Base-by-base conservation (phyloP, 2,329 filamentous ascomycete species). In the Cercospora berteroae region DNA sequence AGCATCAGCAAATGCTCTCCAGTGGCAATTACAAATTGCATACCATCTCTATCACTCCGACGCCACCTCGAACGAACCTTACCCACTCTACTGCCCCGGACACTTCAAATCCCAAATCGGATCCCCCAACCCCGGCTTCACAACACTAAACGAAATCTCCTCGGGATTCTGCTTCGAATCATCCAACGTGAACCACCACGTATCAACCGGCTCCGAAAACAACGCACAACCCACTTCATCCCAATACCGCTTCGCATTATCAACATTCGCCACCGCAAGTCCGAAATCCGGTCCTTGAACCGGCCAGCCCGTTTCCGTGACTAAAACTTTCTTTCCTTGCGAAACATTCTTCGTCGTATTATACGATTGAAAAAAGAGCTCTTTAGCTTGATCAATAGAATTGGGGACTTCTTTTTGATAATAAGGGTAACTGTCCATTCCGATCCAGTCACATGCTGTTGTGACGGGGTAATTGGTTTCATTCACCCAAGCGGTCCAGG, bases 301-400 rank as follows among this genome's bases (percentile, higher is more conserved):
- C 60, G 93, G 93, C 88, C 91, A 94, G 71, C 93, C 93, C 10
- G 92, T 94, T 84, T 96, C 93, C 27, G 93, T 95, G 69, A 96
- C 86, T 91, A 91, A 95, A 73, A 96, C 86, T 23, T 86, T 83
- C 84, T 93, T 94, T 76, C 86, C 86, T 36, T 84, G 82, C 44
- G 87, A 84, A 52, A 83, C 89, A n/a, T 77, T 80, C 69, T 85
- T 79, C 29, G 90, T 91, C 66, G 85, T 83, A 56, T 83, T 79
- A 48, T 90, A 82, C 13, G 91, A 89, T 13, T 85, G 83, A 76
- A 89, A 82, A 83, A 96, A 95, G 60, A 93, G 86, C 13, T 78
- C 74, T 74, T 87, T 86, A 74, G 85, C 89, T 70, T 88, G 84
- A 1, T 82, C 83, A 74, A 96, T 89, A 73, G 80, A 80, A 82